Evolutionary conservation across 805 yeast species (phyloP), one percentile per base, ranked within the genome.

Genomic region (Yamadazyma kitorensis): DNA sequence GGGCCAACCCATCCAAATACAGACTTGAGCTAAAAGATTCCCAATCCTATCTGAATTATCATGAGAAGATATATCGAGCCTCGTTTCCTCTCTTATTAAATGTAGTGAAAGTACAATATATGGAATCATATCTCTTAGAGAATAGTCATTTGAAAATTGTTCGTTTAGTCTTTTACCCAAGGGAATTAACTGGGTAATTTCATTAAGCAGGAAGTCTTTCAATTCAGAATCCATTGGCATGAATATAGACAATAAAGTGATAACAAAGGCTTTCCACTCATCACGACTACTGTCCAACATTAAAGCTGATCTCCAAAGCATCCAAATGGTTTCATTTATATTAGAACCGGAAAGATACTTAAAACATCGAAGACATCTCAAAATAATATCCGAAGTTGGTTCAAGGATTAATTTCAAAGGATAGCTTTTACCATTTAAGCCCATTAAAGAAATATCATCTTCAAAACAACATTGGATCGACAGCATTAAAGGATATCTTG

Each of bases 1-100:
- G 8, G 80, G 74, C 95, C 95, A 85, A 5, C 84, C 79, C 76
- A 82, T 74, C 80, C 86, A 76, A 9, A 64, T 45, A 0, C 82
- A 70, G 10, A 85, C 51, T 44, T 81, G 82, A 0, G 80, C 63
- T n/a, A 88, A 54, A 15, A 88, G 54, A 1, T 59, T 17, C 0
- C 82, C 78, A 18, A 89, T 47, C 20, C 57, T 57, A 3, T 60
- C 45, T 9, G 69, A 58, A 6, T 61, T 53, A 0, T 47, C 35
- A 3, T 49, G 36, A 4, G 70, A 62, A 17, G 77, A 57, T 2
- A 75, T 57, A 46, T 83, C 78, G 19, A 91, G 61, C 33, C 72
- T 70, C 29, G 72, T 55, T 40, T 91, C 97, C 54, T 91, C 97
- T 34, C 88, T 63, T 2, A 86, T 59, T 24, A 88, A 50, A 59